These are phyloP conservation scores for Rhizophlyctis rosea DNA, from an alignment of 192 early-diverging fungal species.

Conservation along the genomic window DNA sequence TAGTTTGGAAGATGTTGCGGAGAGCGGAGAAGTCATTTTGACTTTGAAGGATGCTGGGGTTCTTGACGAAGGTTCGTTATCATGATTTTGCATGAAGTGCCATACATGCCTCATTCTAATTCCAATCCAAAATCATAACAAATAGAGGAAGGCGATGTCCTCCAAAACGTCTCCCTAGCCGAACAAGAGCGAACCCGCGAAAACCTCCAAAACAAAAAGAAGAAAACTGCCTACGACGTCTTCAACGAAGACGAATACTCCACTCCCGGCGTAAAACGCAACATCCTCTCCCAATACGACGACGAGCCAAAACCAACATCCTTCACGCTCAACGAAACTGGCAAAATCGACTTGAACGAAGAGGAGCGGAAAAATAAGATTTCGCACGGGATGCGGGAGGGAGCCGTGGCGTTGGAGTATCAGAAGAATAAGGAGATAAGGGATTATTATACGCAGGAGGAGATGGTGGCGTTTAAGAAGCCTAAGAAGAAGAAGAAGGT, in stretches of 20 bases:
- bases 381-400: constrained; percentile 43
- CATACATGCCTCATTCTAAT: too few relatives aligned
- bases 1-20: constrained; percentile 60
- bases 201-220: constrained; percentile 73
- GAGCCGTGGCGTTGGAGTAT: constrained; percentile 48
- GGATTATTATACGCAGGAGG: constrained; percentile 90
- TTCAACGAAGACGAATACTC: constrained; percentile 71
- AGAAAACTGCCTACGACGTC: constrained; percentile 60
- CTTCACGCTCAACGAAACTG: constrained; percentile 56
- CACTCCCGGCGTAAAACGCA: constrained; percentile 42
- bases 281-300: constrained; percentile 75
- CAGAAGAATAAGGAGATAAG: constrained; percentile 58
- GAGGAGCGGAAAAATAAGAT: constrained; percentile 29
- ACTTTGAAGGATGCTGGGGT: constrained; percentile 83
- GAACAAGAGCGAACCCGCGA: constrained; percentile 66
- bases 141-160: constrained; percentile 70
- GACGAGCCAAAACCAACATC: constrained; percentile 52
- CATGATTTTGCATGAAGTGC: too few relatives aligned
- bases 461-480: constrained; percentile 77
- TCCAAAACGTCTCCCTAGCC: constrained; percentile 65
- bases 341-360: constrained; percentile 42
- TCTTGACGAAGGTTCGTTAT: constrained; percentile 55
- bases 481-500: constrained; percentile 63
- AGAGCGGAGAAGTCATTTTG: constrained; percentile 73
- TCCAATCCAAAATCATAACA: too few relatives aligned